Conservation (phyloP, 2,329 filamentous ascomycete genomes). For the Cordyceps cicadae region DNA sequence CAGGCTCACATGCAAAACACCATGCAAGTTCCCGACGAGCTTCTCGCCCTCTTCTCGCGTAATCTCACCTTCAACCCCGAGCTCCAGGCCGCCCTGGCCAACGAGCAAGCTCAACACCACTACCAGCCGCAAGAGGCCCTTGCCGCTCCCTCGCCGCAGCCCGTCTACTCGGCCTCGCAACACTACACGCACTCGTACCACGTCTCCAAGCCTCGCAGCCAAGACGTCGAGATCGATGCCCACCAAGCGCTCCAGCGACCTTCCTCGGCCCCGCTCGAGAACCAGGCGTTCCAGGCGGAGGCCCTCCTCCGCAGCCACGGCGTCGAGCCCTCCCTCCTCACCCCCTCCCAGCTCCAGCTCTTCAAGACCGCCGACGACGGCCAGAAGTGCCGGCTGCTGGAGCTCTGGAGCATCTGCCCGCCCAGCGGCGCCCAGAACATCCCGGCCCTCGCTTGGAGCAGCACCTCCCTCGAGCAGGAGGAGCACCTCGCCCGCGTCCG, state of each 20-base stretch:
- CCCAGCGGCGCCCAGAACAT: constrained; percentile 51
- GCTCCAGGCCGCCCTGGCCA: constrained; percentile 18
- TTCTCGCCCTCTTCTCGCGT: constrained; percentile 69
- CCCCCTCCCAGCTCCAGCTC: constrained; percentile 66
- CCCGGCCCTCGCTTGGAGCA: constrained; percentile 43
- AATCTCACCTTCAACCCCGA: constrained; percentile 58
- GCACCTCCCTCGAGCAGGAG: constrained; percentile 48
- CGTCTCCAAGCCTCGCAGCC: constrained; percentile 26
- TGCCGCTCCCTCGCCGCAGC: constrained; percentile 7
- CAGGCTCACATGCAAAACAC: constrained; percentile 28
- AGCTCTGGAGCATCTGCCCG: constrained; percentile 78
- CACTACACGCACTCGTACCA: constrained; percentile 81
- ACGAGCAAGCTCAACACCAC: constrained; percentile 24
- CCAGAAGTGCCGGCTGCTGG: constrained; percentile 66
- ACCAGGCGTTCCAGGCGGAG: constrained; percentile 43
- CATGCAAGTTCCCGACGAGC: constrained; percentile 69
- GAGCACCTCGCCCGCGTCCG: constrained; percentile 51
- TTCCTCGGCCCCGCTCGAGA: constrained; percentile 43
- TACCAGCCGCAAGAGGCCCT: constrained; percentile 10
- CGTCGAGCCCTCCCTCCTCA: constrained; percentile 61
- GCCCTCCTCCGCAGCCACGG: constrained; percentile 55
- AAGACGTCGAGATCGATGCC: constrained; percentile 17
- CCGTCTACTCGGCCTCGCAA: constrained; percentile 67
- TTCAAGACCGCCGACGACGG: constrained; percentile 67
- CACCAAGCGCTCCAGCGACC: constrained; percentile 33